phyloP scores from a whole-genome alignment of 345 rosid genomes.

The Trapa bicornis region DNA sequence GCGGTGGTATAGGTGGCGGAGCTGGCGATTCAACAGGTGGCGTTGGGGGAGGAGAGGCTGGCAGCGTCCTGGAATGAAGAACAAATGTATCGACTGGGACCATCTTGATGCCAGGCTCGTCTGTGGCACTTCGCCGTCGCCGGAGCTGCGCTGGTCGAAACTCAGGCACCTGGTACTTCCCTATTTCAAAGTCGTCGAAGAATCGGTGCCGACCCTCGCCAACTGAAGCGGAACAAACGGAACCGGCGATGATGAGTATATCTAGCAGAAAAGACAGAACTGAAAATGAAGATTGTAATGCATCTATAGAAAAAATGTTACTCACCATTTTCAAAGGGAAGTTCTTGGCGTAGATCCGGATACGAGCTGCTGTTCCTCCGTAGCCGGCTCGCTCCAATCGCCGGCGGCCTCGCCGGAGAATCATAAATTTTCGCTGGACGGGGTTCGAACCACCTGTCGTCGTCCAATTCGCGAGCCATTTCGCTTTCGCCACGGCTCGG shows the following conservation, averaged over 20 bases:
- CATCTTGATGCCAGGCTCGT: constrained; percentile 39
- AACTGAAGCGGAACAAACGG: neutral
- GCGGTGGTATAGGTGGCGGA: constrained; percentile 23
- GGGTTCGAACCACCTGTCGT: constrained; percentile 38
- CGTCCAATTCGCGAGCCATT: constrained; percentile 3
- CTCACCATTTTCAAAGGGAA: constrained; percentile 18
- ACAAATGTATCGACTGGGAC: constrained; percentile 48
- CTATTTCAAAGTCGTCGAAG: constrained; percentile 59
- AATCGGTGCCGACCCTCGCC: constrained; percentile 40
- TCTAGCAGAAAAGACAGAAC: too few species aligned
- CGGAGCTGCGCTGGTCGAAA: constrained; percentile 11
- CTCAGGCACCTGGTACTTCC: constrained; percentile 16
- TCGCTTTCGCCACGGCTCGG: constrained; percentile 7
- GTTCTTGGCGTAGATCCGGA: constrained; percentile 58
- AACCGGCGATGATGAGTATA: neutral
- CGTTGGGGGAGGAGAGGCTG: constrained; percentile 14
- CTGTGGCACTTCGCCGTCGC: constrained; percentile 17
- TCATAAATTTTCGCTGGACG: constrained; percentile 20
- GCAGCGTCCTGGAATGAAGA: constrained; percentile 21
- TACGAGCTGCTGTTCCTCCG: constrained; percentile 65
- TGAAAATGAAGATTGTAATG: neutral
- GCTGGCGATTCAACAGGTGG: constrained; percentile 24
- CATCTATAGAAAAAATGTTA: neutral
- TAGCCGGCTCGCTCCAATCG: constrained; percentile 26
- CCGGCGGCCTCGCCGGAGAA: constrained; percentile 15